Conservation (phyloP, 2,329 filamentous ascomycete species). For the Fusarium sp. region DNA sequence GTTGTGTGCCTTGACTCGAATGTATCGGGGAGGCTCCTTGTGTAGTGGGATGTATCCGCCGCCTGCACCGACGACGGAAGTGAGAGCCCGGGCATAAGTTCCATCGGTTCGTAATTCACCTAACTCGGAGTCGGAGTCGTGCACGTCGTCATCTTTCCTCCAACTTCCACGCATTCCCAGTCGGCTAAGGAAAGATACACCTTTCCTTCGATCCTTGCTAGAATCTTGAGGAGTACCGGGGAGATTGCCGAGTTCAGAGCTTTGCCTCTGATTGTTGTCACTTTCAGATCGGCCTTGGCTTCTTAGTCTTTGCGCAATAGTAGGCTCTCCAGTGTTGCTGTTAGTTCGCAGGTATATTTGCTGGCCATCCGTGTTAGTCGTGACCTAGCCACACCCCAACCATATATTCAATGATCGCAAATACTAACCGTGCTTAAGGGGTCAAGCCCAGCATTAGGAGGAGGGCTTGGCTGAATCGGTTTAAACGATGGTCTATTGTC, state of each 20-base stretch:
- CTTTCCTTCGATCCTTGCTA: constrained; percentile 78
- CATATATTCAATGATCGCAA: background rate
- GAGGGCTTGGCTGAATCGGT: constrained; percentile 42
- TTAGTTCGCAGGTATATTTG: constrained; percentile 57
- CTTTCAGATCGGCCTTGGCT: constrained; percentile 65
- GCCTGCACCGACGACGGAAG: constrained; percentile 75
- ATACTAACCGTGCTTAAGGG: constrained; percentile 54
- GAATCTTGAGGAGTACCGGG: constrained; percentile 57
- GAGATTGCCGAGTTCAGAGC: constrained; percentile 57
- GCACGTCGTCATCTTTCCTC: constrained; percentile 73
- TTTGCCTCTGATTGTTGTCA: constrained; percentile 56
- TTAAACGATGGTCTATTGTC: constrained; percentile 49
- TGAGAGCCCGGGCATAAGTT: constrained; percentile 85
- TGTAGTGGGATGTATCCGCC: constrained; percentile 85
- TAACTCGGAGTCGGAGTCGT: constrained; percentile 77
- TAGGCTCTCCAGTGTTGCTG: constrained; percentile 52
- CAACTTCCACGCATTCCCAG: constrained; percentile 77
- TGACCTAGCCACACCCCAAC: background rate
- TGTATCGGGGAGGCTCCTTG: constrained; percentile 90
- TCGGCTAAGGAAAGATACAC: constrained; percentile 89
- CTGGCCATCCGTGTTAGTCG: constrained; percentile 38
- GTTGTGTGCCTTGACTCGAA: constrained; percentile 83
- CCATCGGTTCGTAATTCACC: constrained; percentile 79
- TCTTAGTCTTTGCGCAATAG: constrained; percentile 67
- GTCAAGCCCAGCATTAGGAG: constrained; percentile 50